Evolutionary conservation across 2,329 filamentous ascomycete species (phyloP).

Genomic region (Nigrospora oryzae): DNA sequence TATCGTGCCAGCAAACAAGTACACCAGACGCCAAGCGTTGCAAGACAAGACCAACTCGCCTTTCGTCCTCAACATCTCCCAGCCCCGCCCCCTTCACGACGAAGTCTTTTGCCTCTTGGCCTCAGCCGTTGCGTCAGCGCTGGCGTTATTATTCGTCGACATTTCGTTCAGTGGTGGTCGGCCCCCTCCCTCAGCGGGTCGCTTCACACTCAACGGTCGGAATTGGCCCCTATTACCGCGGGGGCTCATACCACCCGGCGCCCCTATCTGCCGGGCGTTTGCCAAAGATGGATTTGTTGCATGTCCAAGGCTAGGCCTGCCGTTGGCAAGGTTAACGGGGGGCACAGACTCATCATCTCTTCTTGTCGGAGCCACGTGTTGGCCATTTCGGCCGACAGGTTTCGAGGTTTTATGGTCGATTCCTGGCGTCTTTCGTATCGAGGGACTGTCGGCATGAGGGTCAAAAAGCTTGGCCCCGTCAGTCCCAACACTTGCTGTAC

Average conservation of each 20-base stretch:
- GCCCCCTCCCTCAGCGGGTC: constrained; percentile 24
- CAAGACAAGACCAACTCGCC: too few relatives aligned
- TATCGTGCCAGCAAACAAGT: too few relatives aligned
- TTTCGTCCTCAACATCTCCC: too few relatives aligned
- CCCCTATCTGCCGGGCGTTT: constrained; percentile 48
- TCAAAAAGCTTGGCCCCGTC: constrained; percentile 54
- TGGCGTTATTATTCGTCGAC: constrained; percentile 29
- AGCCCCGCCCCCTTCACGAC: too few relatives aligned
- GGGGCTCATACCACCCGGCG: constrained; percentile 46
- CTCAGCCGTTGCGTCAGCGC: constrained; percentile 26
- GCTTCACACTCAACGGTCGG: constrained; percentile 50
- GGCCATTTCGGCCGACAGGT: constrained; percentile 53
- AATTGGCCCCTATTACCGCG: constrained; percentile 51
- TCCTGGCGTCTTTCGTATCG: constrained; percentile 81
- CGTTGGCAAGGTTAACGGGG: not conserved
- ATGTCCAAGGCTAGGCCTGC: constrained; percentile 24
- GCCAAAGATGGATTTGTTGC: constrained; percentile 46
- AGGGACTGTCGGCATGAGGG: constrained; percentile 69
- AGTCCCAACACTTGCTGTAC: constrained; percentile 30
- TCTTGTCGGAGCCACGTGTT: constrained; percentile 38
- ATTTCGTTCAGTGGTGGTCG: constrained; percentile 42
- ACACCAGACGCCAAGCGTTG: too few relatives aligned
- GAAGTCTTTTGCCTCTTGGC: constrained; percentile 42
- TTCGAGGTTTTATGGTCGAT: constrained; percentile 74
- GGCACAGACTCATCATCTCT: constrained; percentile 16